Evolutionary conservation across 2,329 filamentous ascomycete genomes (phyloP), one percentile per base, ranked within the genome.

Genomic region (Acrocalymma vagum): DNA sequence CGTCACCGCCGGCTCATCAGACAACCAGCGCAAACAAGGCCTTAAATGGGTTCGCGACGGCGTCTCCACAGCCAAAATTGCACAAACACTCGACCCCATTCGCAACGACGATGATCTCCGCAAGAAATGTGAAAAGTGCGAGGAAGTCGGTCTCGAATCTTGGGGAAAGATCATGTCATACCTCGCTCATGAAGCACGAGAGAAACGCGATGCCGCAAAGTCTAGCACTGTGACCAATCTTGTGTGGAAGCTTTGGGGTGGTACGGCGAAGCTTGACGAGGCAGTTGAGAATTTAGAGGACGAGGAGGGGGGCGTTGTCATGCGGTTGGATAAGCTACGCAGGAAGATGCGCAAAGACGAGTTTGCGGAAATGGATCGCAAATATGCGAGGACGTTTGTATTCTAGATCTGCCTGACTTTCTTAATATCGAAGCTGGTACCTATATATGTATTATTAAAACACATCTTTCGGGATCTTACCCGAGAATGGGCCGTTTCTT

Each of bases 11-110:
- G 72, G 75, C 4, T 45, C 63, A 4, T 69, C 66, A 35, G 38
- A 44, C 38, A 31, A 47, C 8, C 52, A 63, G 13, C 74, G 68
- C 13, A 74, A 76, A 34, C 85, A 87, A 46, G 93, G 91, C 1
- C 77, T 96, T 2, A 84, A 85, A 5, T 97, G 93, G 93, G 96
- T 93, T 1, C 83, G 90, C 39, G 90, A 96, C 49, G 91, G 87
- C 17, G 90, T 95, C 2, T 67, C 63, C 0, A 74, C 88, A 2
- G 87, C 91, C 3, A 91, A 92, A 69, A 78, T 85, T 46, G 84
- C 62, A 8, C 63, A 68, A 32, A 55, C 47, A 84, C 58, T 77
- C 84, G 27, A 81, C 78, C 53, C 45, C 7, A 60, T 68, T 26
- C 41, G 70, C 71, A 7, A 58, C 62, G 61, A 48, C 43, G 58